Percentiles rank a stretch among this genome's conserved stretches.
These are phyloP conservation scores for Blastobotrys peoriensis DNA, from an alignment of 805 yeast genomes.

Conservation along the genomic window DNA sequence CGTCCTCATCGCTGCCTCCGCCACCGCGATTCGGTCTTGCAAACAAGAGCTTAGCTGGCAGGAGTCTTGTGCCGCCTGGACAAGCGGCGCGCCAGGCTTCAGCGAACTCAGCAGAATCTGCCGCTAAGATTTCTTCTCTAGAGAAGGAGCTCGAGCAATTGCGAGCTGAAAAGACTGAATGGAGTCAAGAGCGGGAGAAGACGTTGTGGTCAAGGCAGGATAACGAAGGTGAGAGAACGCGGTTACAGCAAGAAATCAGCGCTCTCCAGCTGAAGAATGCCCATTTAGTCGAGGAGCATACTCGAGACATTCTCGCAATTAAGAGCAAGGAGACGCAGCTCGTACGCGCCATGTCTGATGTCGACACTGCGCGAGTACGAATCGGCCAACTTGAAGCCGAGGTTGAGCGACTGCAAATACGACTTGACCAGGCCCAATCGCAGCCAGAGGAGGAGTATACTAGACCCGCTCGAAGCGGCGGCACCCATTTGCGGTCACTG, in stretches of 20 bases:
- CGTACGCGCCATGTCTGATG: conserved; percentile 52
- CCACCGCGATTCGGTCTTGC: conserved; percentile 3
- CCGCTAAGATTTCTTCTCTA: neutral
- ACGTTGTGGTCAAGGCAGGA: conserved; percentile 28
- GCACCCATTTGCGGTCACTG: neutral
- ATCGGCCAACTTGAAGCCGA: conserved; percentile 50
- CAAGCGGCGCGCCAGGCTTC: conserved; percentile 1
- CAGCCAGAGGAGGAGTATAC: neutral
- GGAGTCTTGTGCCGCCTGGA: conserved; percentile 2
- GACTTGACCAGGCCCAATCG: neutral
- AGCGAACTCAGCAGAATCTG: neutral
- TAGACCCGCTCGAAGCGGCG: neutral
- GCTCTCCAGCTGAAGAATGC: conserved; percentile 28
- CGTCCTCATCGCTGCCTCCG: conserved; percentile 1
- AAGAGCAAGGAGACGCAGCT: conserved; percentile 70
- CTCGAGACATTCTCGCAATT: conserved; percentile 43
- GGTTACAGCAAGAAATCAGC: conserved; percentile 32
- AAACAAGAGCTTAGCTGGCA: conserved; percentile 3
- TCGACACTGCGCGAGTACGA: conserved; percentile 51
- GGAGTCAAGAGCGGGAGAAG: conserved; percentile 35
- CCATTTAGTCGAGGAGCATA: conserved; percentile 43
- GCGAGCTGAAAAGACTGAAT: conserved; percentile 46
- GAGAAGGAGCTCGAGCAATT: conserved; percentile 42
- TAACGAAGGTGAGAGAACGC: conserved; percentile 28
- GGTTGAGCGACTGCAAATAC: conserved; percentile 28